These are phyloP conservation scores for Cercophora sp. DNA, from an alignment of 495 filamentous ascomycete genomes.

Conservation along the genomic window DNA sequence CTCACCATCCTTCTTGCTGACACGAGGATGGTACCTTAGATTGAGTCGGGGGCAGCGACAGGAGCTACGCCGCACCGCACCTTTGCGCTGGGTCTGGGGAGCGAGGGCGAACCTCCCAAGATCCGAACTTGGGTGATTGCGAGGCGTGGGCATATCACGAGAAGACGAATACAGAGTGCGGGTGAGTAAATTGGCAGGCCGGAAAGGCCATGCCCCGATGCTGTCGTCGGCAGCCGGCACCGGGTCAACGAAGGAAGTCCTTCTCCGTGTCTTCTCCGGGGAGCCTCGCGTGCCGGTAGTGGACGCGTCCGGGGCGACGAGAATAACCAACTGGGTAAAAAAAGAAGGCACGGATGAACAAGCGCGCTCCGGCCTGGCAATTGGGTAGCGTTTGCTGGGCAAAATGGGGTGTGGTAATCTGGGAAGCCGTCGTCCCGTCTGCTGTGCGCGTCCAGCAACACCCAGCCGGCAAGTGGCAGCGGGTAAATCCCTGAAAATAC, in stretches of 20 bases:
- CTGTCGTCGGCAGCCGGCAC: not conserved
- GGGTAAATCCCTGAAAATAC: no score
- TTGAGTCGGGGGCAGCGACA: no score
- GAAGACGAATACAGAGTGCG: no score
- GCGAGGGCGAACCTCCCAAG: not conserved
- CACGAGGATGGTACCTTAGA: no score
- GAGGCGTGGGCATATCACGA: no score
- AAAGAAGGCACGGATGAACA: not conserved
- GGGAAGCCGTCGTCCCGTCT: constrained; percentile 8
- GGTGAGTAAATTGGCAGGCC: not conserved
- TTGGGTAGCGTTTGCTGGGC: constrained; percentile 4
- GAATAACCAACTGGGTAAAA: constrained; percentile 3
- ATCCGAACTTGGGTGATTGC: not conserved
- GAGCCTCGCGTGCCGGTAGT: not conserved
- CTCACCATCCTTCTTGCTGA: no score
- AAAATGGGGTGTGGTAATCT: constrained; percentile 16
- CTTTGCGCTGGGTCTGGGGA: no score
- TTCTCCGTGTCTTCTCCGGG: not conserved
- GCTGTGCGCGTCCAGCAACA: not conserved
- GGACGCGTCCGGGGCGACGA: not conserved
- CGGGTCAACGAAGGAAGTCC: not conserved
- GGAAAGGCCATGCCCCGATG: not conserved
- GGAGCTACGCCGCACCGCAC: no score
- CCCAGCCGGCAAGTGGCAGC: not conserved
- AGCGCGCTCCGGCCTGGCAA: constrained; percentile 4